Base-by-base conservation (phyloP, 345 rosid genomes). In the Salix koriyanagi region DNA sequence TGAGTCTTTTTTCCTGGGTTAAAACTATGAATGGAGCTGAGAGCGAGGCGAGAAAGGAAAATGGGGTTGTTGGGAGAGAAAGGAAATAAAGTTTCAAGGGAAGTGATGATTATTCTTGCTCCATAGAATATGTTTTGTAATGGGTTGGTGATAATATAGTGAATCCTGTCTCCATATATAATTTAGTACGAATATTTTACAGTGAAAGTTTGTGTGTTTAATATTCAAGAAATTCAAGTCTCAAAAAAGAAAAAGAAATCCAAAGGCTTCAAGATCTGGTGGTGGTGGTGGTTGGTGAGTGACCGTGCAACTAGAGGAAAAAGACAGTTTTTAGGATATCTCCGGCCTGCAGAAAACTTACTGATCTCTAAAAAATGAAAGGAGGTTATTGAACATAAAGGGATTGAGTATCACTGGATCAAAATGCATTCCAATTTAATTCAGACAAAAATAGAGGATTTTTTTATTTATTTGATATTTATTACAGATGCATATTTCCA, bases 351-450 rank as follows among this genome's bases (percentile, higher is more conserved):
- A 65, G 69, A 79, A 26, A 19, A 6, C 48, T 25, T 72, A 78
- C 48, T 69, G 71, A 78, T 74, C 69, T 52, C 41, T 32, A 76
- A 68, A 50, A 72, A 85, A 83, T 83, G 94, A 83, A 86, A 84
- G 92, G 91, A 88, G 82, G 90, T 19, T 83, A 87, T 28, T 78
- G 84, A 85, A 78, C 84, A 70, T 23, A 75, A 86, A 73, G 12
- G 78, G 97, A 92, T 92, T 92, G 90, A 78, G 87, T 73, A 83
- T 86, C 85, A 82, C 73, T 89, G 98, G 98, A 91, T 89, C 79
- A 76, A 74, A 90, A 76, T 79, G 84, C 41, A 7, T 71, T 60
- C 44, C 69, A 77, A 34, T 54, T 67, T 46, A 65, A 71, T 71
- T 4, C 77, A 58, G 50, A 52, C 61, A 80, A 66, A 39, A 79